Evolutionary conservation across 1,284 basidiomycete genomes (phyloP).

Genomic region (Rhizoctonia solani): DNA sequence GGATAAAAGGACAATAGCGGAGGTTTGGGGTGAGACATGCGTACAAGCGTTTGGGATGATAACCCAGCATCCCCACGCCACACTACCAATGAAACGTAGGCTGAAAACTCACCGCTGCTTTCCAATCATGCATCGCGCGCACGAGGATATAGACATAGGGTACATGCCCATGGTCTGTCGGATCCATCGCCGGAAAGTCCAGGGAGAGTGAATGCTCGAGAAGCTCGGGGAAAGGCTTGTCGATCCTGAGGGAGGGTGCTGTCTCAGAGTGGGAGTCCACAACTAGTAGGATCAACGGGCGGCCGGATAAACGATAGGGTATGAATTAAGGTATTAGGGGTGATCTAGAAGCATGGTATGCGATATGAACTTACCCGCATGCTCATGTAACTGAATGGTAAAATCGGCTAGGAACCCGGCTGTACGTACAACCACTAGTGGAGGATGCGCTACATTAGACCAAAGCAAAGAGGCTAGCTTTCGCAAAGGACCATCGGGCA

Average conservation of each 20-base stretch:
- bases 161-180: slow-evolving; percentile 83
- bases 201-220: slow-evolving; percentile 71
- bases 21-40: not conserved
- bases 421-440: slow-evolving; percentile 76
- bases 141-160: slow-evolving; percentile 89
- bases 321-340: not conserved
- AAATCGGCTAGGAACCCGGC: slow-evolving; percentile 90
- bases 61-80: not conserved
- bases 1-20: slow-evolving; percentile 14
- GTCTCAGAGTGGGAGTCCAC: slow-evolving; percentile 92
- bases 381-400: slow-evolving; percentile 83
- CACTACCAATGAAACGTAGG: not conserved
- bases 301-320: not conserved
- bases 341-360: no score
- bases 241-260: slow-evolving; percentile 82
- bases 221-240: slow-evolving; percentile 84
- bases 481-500: slow-evolving; percentile 60
- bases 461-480: slow-evolving; percentile 70
- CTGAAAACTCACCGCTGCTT: slow-evolving; percentile 56
- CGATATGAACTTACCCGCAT: slow-evolving; percentile 64
- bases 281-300: slow-evolving; percentile 54
- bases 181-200: slow-evolving; percentile 76
- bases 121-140: slow-evolving; percentile 81
- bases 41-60: slow-evolving; percentile 1
- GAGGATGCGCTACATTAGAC: slow-evolving; percentile 60